These are phyloP conservation scores for Allium cepa DNA, from an alignment of 106 monocot genomes.

Conservation along the genomic window DNA sequence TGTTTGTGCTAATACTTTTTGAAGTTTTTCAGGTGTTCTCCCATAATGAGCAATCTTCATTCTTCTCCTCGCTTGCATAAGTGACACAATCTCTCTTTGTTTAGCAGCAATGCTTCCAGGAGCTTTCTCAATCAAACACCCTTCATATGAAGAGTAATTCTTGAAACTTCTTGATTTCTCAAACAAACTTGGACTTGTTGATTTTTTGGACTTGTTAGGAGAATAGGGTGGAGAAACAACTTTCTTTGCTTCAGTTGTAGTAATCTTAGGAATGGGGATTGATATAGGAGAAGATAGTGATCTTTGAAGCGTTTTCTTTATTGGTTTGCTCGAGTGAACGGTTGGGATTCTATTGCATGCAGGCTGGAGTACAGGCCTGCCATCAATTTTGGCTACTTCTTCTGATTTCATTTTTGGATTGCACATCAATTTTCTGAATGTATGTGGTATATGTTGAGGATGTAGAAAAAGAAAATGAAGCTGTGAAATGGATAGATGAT, in stretches of 20 bases:
- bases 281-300: conserved; percentile 12
- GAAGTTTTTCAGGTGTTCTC: conserved; percentile 33
- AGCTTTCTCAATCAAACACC: conserved; percentile 20
- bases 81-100: conserved; percentile 54
- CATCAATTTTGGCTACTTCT: conserved; percentile 34
- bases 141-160: background rate
- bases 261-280: background rate
- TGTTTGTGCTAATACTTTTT: conserved; percentile 8
- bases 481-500: conserved; percentile 6
- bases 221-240: background rate
- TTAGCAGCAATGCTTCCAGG: conserved; percentile 78
- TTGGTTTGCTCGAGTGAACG: conserved; percentile 1
- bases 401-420: conserved; percentile 41
- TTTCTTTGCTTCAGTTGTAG: background rate
- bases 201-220: conserved; percentile 23
- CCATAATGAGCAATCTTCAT: conserved; percentile 85
- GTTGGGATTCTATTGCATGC: conserved; percentile 33
- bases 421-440: conserved; percentile 31
- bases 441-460: background rate
- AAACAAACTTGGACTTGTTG: background rate
- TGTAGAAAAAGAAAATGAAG: background rate
- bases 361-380: conserved; percentile 43
- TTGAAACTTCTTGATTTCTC: conserved; percentile 1
- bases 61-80: conserved; percentile 53
- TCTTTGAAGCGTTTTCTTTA: conserved; percentile 34